Evolutionary conservation across 116 monocot species (phyloP).

Genomic region (Cymodocea nodosa): DNA sequence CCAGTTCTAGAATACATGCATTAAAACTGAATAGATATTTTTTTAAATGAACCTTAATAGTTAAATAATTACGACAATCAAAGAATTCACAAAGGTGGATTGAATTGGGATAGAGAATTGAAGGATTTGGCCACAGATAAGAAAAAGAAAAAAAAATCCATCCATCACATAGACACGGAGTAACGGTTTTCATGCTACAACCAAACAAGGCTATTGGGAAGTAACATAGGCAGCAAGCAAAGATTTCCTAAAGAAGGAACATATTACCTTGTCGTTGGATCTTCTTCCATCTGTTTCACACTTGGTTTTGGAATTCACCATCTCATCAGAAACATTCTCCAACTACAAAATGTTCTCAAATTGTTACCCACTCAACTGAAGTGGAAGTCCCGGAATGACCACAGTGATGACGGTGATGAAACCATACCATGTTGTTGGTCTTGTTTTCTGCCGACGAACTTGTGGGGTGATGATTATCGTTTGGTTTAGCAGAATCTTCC

Average conservation of each 20-base stretch:
- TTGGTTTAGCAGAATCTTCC: conserved; percentile 30
- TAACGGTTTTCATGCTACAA: no score
- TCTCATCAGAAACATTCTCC: conserved; percentile 34
- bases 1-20: neutral
- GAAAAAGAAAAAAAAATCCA: no score
- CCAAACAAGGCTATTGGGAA: no score
- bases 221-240: no score
- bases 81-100: no score
- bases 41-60: no score
- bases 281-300: conserved; percentile 54
- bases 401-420: neutral
- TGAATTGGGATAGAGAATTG: no score
- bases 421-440: conserved; percentile 36
- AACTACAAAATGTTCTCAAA: conserved; percentile 14
- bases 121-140: no score
- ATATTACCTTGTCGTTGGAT: conserved; percentile 51
- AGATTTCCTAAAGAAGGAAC: no score
- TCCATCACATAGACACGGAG: no score
- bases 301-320: conserved; percentile 20
- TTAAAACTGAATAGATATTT: no score
- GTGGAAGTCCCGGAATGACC: neutral
- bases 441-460: conserved; percentile 36
- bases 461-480: conserved; percentile 34
- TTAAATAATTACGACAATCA: no score
- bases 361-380: neutral